Percentiles rank a stretch among this genome's conserved stretches.
These are phyloP conservation scores for Blumeria hordei DNA, from an alignment of 2,329 filamentous ascomycete genomes.

Conservation along the genomic window DNA sequence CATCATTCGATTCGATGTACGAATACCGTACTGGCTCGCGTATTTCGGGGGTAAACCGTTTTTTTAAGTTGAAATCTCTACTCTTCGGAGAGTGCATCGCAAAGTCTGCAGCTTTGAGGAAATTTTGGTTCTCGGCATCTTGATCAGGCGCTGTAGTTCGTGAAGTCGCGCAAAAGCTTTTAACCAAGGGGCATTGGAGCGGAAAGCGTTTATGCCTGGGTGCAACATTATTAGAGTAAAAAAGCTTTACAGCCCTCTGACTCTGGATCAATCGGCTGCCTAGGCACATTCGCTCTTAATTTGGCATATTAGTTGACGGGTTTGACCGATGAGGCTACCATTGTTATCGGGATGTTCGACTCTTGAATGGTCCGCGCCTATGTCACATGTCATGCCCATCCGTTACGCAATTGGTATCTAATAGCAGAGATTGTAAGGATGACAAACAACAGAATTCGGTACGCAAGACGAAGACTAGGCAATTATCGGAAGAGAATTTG, in stretches of 20 bases:
- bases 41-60: not conserved
- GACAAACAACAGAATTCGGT: too few relatives aligned
- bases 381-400: too few relatives aligned
- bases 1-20: not conserved
- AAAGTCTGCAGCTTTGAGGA: not conserved
- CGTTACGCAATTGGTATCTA: too few relatives aligned
- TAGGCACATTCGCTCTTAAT: not conserved
- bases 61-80: not conserved
- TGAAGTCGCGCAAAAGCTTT: not conserved
- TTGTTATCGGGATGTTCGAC: too few relatives aligned
- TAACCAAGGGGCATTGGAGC: not conserved
- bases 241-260: not conserved
- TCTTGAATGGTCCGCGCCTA: too few relatives aligned
- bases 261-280: not conserved
- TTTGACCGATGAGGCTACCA: too few relatives aligned
- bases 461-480: too few relatives aligned
- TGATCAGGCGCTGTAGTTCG: not conserved
- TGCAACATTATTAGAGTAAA: not conserved
- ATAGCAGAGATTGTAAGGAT: too few relatives aligned
- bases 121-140: not conserved
- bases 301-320: not conserved
- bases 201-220: not conserved
- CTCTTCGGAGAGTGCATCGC: not conserved
- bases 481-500: too few relatives aligned
- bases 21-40: not conserved